A percentile compares a stretch with the other conserved stretches of the same genome.
These are phyloP conservation scores for Moniliophthora roreri DNA, from an alignment of 1,284 basidiomycete genomes.

Conservation along the genomic window DNA sequence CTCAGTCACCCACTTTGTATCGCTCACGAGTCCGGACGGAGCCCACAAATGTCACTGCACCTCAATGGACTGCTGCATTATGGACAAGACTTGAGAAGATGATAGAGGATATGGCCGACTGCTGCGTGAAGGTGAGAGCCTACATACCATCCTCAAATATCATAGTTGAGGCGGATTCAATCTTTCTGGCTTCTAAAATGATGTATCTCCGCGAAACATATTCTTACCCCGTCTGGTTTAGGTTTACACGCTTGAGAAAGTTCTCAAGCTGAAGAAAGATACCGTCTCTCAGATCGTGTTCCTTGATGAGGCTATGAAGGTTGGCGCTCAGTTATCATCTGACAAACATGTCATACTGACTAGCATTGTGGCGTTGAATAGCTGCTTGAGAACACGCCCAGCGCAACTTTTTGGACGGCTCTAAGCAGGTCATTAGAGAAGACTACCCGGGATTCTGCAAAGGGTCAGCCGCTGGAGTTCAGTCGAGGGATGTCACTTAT, in stretches of 20 bases:
- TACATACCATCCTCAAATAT: constrained; percentile 3
- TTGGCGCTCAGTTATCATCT: constrained; percentile 27
- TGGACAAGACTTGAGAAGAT: constrained; percentile 84
- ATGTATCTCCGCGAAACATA: too few species aligned
- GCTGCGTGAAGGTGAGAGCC: constrained; percentile 78
- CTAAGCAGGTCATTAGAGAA: constrained; percentile 80
- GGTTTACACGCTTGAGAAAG: constrained; percentile 95
- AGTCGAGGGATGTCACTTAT: not conserved
- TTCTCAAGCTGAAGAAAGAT: constrained; percentile 87
- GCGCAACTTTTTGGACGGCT: constrained; percentile 87
- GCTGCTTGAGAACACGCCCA: constrained; percentile 89
- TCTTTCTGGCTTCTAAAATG: too few species aligned
- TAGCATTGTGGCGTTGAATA: constrained; percentile 23
- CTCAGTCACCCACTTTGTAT: constrained; percentile 51
- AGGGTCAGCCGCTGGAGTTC: constrained; percentile 46
- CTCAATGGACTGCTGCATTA: constrained; percentile 79
- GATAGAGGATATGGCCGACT: constrained; percentile 86
- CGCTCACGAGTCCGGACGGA: constrained; percentile 82
- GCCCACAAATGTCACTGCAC: constrained; percentile 79
- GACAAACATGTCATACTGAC: not conserved
- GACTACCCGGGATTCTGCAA: constrained; percentile 73
- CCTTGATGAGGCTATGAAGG: constrained; percentile 90
- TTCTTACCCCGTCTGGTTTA: constrained; percentile 26
- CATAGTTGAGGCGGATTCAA: not conserved
- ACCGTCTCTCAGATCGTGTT: constrained; percentile 76